Evolutionary conservation across 1,284 basidiomycete genomes (phyloP).

Genomic region (Ganoderma boninense): DNA sequence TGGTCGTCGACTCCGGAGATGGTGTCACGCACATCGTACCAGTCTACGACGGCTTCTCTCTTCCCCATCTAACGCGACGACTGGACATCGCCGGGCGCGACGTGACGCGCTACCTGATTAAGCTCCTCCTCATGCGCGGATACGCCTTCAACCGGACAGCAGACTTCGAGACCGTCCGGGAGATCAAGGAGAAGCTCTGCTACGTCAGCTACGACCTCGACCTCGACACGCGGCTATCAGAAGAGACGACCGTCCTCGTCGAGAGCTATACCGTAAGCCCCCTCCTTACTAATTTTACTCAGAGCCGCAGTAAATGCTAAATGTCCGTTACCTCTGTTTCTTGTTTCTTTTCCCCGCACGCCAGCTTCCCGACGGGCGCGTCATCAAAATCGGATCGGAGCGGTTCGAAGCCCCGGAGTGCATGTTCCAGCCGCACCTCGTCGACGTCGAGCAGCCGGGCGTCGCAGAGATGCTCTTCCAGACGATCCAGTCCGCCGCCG

Average conservation of each 20-base stretch:
- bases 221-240: conserved; percentile 91
- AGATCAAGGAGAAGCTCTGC: conserved; percentile 99
- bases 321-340: background rate
- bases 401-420: conserved; percentile 99
- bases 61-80: conserved; percentile 94
- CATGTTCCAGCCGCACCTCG: conserved; percentile 99
- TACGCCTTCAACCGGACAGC: conserved; percentile 99
- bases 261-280: conserved; percentile 92
- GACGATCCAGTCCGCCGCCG: conserved; percentile 92
- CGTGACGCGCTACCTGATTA: conserved; percentile 98
- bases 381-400: conserved; percentile 98
- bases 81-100: conserved; percentile 98
- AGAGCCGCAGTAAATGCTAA: no score
- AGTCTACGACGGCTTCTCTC: conserved; percentile 95
- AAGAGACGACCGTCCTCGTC: conserved; percentile 96
- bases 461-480: conserved; percentile 97
- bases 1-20: conserved; percentile 98
- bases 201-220: conserved; percentile 98
- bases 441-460: conserved; percentile 97
- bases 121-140: conserved; percentile 96
- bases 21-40: conserved; percentile 99
- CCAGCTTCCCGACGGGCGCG: conserved; percentile 94
- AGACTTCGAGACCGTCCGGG: conserved; percentile 98
- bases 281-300: no score
- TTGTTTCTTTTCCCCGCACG: background rate